Percentiles rank a stretch among this genome's conserved stretches.
Evolutionary conservation across 2,329 filamentous ascomycete genomes (phyloP).

Genomic region (Xylariomycetidae sp.): DNA sequence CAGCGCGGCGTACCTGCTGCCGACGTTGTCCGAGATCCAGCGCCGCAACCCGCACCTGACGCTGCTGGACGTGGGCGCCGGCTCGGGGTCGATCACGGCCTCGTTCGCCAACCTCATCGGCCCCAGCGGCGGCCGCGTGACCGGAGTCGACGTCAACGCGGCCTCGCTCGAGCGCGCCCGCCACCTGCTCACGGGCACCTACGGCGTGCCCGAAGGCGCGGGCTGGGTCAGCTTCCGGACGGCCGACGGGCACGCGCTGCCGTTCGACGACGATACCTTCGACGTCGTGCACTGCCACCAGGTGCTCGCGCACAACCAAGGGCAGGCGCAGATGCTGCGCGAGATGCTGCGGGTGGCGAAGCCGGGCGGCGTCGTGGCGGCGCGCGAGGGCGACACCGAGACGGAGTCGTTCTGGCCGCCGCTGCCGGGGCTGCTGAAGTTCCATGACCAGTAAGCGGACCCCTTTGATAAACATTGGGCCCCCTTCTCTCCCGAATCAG

Average conservation of each 20-base stretch:
- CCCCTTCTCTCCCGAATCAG: not conserved
- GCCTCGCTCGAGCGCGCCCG: slow-evolving; percentile 1
- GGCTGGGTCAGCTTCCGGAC: slow-evolving; percentile 3
- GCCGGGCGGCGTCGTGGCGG: slow-evolving; percentile 11
- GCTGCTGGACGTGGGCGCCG: slow-evolving; percentile 36
- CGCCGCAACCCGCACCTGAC: slow-evolving; percentile 20
- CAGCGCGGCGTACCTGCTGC: slow-evolving; percentile 23
- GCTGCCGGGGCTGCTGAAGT: slow-evolving; percentile 1
- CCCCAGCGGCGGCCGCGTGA: slow-evolving; percentile 30
- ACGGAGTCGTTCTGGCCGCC: slow-evolving; percentile 13
- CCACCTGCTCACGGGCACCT: too few relatives aligned
- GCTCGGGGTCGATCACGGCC: slow-evolving; percentile 34
- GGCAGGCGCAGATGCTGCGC: slow-evolving; percentile 7
- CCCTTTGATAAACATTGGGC: too few relatives aligned
- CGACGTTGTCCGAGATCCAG: slow-evolving; percentile 18
- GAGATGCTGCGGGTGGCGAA: slow-evolving; percentile 15
- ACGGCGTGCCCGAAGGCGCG: not conserved
- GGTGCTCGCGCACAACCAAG: slow-evolving; percentile 9
- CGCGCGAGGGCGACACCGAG: slow-evolving; percentile 16
- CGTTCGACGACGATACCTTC: slow-evolving; percentile 10
- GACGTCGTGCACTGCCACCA: slow-evolving; percentile 12
- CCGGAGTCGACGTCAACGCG: slow-evolving; percentile 23
- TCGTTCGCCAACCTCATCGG: slow-evolving; percentile 29
- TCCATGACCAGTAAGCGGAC: slow-evolving; percentile 1
- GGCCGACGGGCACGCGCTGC: slow-evolving; percentile 6